A percentile compares a stretch with the other conserved stretches of the same genome.
These are phyloP conservation scores for Echium plantagineum DNA, from an alignment of 257 asterid genomes.

Conservation along the genomic window DNA sequence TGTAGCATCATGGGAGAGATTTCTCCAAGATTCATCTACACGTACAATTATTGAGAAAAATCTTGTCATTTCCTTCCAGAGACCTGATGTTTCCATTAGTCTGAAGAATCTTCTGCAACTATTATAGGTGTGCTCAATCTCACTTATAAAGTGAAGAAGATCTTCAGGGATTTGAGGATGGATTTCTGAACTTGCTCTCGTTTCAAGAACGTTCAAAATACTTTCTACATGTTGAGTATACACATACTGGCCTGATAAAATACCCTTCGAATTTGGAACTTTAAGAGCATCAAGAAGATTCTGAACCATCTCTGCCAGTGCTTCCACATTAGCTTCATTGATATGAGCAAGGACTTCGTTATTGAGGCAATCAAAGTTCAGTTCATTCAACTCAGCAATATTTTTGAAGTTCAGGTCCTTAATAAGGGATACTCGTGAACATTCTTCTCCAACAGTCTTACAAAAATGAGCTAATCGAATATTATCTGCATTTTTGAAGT, in stretches of 20 bases:
- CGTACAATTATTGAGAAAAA: conserved; percentile 49
- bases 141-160: conserved; percentile 37
- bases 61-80: conserved; percentile 37
- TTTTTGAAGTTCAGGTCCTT: conserved; percentile 63
- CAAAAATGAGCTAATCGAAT: conserved; percentile 36
- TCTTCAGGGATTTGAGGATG: conserved; percentile 37
- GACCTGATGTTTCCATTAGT: conserved; percentile 39
- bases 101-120: conserved; percentile 37
- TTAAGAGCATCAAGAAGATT: conserved; percentile 44
- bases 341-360: conserved; percentile 62
- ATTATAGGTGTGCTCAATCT: conserved; percentile 50
- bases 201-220: conserved; percentile 51
- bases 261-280: conserved; percentile 39
- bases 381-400: conserved; percentile 56
- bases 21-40: conserved; percentile 24
- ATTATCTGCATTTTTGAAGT: conserved; percentile 20
- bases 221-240: conserved; percentile 44
- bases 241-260: conserved; percentile 53
- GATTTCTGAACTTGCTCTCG: conserved; percentile 35
- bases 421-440: conserved; percentile 62
- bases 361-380: conserved; percentile 58
- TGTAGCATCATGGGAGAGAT: conserved; percentile 28
- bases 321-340: conserved; percentile 57
- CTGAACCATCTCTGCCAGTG: conserved; percentile 74
- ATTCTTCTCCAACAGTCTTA: conserved; percentile 58